These are phyloP conservation scores for Allium fistulosum DNA, from an alignment of 106 monocot species.

Conservation along the genomic window DNA sequence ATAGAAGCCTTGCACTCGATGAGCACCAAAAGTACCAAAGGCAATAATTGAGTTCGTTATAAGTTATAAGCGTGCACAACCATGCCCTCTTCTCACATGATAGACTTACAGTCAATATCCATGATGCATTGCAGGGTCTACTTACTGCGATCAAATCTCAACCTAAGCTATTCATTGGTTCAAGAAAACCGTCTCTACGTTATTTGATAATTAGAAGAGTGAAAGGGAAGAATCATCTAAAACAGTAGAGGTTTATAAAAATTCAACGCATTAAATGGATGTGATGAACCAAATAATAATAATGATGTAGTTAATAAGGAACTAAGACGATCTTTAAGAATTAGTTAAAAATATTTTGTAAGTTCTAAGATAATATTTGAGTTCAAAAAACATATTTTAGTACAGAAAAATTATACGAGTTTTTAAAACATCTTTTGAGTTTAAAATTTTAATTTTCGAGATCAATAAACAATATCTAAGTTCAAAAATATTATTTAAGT, in stretches of 20 bases:
- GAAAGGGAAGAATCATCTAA: conserved; percentile 8
- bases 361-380: no score
- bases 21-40: conserved; percentile 56
- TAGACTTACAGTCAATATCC: conserved; percentile 9
- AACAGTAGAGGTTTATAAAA: conserved; percentile 18
- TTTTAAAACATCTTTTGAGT: no score
- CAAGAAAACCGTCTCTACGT: conserved; percentile 20
- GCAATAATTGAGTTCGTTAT: conserved; percentile 28
- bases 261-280: conserved; percentile 14
- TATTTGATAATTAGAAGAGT: conserved; percentile 1
- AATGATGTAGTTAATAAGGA: conserved; percentile 6
- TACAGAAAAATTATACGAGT: no score
- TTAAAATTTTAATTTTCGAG: no score
- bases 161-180: conserved; percentile 60
- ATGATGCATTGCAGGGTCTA: conserved; percentile 15
- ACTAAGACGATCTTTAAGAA: conserved; percentile 54
- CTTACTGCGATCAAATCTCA: conserved; percentile 45
- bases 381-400: no score
- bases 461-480: no score
- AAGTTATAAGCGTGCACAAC: conserved; percentile 38
- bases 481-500: no score
- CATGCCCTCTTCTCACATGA: conserved; percentile 22
- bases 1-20: conserved; percentile 51
- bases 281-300: conserved; percentile 3
- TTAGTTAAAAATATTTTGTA: no score